Evolutionary conservation across 2,329 filamentous ascomycete genomes (phyloP), one percentile per base, ranked within the genome.

Genomic region (Beauveria brongniartii): DNA sequence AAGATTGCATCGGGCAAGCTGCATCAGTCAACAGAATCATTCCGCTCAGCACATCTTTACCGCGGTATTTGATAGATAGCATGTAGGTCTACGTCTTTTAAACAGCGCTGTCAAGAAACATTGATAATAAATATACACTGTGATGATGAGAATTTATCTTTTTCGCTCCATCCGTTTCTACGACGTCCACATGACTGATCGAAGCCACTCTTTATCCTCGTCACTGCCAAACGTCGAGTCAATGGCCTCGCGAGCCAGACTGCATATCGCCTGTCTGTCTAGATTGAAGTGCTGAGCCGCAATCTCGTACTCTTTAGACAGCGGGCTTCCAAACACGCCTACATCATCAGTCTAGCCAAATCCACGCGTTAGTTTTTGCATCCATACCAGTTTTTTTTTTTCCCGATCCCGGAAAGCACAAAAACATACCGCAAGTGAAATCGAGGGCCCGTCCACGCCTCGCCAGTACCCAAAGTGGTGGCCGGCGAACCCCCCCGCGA

Each of bases 381-480:
- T 5, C 34, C 34, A 16, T 6, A 30, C 34, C 34, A 37, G 5
- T 34, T 5, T 34, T 34, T 34, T 16, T 30, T 2, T 30, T 30
- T 3, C 3, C 12, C 12, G 12, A 14, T 37, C 12, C 12, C 34
- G 28, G 8, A 28, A 28, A 30, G 28, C 28, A 30, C 34, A 37
- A 14, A 1, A 34, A 82, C 88, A 77, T 75, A 92, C 89, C 67
- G 84, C 87, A 51, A 93, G 75, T 5, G 85, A 83, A 50, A 93
- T 80, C 4, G 82, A 79, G 55, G 82, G 83, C 2, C 81, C 79
- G 26, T 79, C 79, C 6, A 82, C 77, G 51, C 76, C 75, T 74
- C 75, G 80, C 90, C 90, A 94, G 68, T 84, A 80, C 16, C 87
- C 86, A 73, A 94, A 92, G 75, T 94, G 90, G 72, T 94, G 90